Percentiles rank a stretch among this genome's conserved stretches.
phyloP scores from a whole-genome alignment of 768 basidiomycete species.

The Boletales sp. region DNA sequence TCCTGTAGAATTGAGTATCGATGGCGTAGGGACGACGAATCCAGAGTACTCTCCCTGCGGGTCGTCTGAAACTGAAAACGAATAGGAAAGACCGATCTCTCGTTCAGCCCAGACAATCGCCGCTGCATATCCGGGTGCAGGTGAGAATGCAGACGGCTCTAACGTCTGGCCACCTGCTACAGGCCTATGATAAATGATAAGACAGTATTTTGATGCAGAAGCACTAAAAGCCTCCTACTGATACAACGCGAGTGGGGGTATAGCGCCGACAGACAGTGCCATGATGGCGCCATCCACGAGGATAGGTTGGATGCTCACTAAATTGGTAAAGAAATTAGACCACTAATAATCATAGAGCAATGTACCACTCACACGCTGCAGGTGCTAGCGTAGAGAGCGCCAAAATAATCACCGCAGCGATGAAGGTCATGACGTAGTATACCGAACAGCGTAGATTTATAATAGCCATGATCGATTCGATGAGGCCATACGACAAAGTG shows the following conservation, averaged over 20 bases:
- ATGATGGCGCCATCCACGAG: slow-evolving; percentile 10
- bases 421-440: slow-evolving; percentile 5
- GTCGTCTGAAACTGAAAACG: slow-evolving; percentile 10
- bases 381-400: slow-evolving; percentile 7
- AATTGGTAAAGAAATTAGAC: neutral
- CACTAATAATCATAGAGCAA: neutral
- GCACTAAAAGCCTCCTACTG: slow-evolving; percentile 1
- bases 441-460: slow-evolving; percentile 4
- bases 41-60: slow-evolving; percentile 9
- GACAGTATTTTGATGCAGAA: neutral
- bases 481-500: slow-evolving; percentile 5
- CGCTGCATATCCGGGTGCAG: slow-evolving; percentile 8
- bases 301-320: slow-evolving; percentile 13
- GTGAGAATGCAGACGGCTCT: slow-evolving; percentile 1
- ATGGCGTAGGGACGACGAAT: slow-evolving; percentile 8
- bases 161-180: neutral
- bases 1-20: slow-evolving; percentile 7
- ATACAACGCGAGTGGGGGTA: slow-evolving; percentile 12
- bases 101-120: slow-evolving; percentile 16
- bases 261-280: slow-evolving; percentile 14
- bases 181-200: slow-evolving; percentile 6
- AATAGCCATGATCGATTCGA: slow-evolving; percentile 1
- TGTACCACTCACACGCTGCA: slow-evolving; percentile 9
- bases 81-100: slow-evolving; percentile 10
- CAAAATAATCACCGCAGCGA: slow-evolving; percentile 8